Evolutionary conservation across 164 flowering plant species (phyloP), one percentile per base, ranked within the genome.

Genomic region (Annona cherimola): DNA sequence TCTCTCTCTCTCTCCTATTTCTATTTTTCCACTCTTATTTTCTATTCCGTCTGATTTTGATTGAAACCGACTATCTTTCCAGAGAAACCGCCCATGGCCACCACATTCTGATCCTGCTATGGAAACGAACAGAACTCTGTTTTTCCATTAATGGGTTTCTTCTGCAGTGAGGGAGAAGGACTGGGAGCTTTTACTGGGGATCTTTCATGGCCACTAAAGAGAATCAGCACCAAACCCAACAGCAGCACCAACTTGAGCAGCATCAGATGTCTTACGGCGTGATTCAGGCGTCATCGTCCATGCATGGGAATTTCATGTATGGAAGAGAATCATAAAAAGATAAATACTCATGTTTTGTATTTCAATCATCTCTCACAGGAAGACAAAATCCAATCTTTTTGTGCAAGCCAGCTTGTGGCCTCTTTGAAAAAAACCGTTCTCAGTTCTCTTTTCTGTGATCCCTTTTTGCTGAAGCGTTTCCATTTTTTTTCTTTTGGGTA

Each of bases 261-360:
- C 80, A 81, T 42, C 87, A 84, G 77, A 84, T 86, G 71, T 78
- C 89, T 11, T 84, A 76, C 63, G 90, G 84, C 72, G 88, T 86
- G 86, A 87, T 88, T 86, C 91, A 86, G 26, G 69, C 67, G 59
- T 45, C 91, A 70, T 81, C 90, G 63, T 73, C 81, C 35, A 59
- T 76, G 57, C 87, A 82, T 46, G 81, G 73, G 61, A 83, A 80
- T 74, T 86, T 84, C 93, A 87, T 90, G 97, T 92, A 88, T 72
- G 65, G 9, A 46, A 43, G n/a, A 19, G 43, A 4, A 20, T 20
- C 50, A 44, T 63, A n/a, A 42, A 65, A 42, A 62, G 66, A 71
- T n/a, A 18, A 40, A 63, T 20, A 64, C 43, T 44, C 55, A 40
- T 62, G 67, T 61, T 43, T 43, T 71, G 9, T 14, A 62, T 45